A percentile compares a stretch with the other conserved stretches of the same genome.
Conservation (phyloP, 768 basidiomycete genomes). For the Coprinopsis strossmayeri region DNA sequence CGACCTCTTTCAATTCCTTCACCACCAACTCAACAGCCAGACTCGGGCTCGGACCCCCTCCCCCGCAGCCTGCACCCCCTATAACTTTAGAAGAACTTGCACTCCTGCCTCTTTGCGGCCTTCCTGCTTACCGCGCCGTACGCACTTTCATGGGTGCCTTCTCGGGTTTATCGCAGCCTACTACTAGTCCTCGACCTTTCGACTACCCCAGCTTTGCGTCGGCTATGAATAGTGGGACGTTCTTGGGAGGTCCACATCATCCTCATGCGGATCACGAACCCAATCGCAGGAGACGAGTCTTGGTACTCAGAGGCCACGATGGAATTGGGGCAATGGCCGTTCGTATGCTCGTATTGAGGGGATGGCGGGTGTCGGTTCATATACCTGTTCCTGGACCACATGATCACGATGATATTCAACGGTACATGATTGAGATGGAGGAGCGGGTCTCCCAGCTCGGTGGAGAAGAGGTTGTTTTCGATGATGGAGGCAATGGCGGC, state of each 20-base stretch:
- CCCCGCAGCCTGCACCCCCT: constrained; percentile 7
- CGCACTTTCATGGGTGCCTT: constrained; percentile 56
- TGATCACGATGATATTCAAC: constrained; percentile 18
- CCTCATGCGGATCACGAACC: constrained; percentile 16
- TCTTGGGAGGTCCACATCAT: constrained; percentile 7
- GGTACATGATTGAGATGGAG: constrained; percentile 40
- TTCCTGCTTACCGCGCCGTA: constrained; percentile 79
- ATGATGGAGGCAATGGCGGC: constrained; percentile 36
- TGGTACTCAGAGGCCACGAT: constrained; percentile 71
- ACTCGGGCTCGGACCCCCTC: neutral
- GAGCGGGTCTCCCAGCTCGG: constrained; percentile 60
- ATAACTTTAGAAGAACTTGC: constrained; percentile 68
- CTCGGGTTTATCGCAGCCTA: constrained; percentile 13
- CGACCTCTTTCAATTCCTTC: constrained; percentile 16
- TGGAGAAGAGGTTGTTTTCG: constrained; percentile 73
- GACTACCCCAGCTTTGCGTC: constrained; percentile 4
- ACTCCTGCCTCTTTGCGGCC: constrained; percentile 69
- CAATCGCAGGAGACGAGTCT: constrained; percentile 26
- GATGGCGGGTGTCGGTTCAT: constrained; percentile 75
- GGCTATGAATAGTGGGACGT: constrained; percentile 3
- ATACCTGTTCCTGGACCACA: constrained; percentile 25
- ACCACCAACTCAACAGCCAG: constrained; percentile 13
- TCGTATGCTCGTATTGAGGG: constrained; percentile 65
- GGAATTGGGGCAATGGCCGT: constrained; percentile 71
- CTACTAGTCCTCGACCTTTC: neutral